Percentiles rank a stretch among this genome's conserved stretches.
Evolutionary conservation across 1,284 basidiomycete genomes (phyloP).

Genomic region (Microbotryum silenes-acaulis): DNA sequence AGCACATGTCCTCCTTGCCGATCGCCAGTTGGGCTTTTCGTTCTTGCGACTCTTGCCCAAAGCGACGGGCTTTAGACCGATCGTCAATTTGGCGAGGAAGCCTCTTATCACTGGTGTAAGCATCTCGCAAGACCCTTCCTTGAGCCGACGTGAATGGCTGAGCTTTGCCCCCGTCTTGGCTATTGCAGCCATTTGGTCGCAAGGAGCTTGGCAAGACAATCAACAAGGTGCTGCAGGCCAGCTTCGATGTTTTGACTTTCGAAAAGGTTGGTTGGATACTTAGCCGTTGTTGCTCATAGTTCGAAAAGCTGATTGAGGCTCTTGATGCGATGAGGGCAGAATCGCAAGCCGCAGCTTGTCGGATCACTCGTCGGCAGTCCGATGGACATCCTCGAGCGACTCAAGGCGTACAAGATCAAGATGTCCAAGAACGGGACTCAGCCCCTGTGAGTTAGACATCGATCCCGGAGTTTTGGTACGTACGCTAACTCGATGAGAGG

Average conservation of each 20-base stretch:
- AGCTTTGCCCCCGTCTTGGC: too few relatives aligned
- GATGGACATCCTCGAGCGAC: conserved; percentile 65
- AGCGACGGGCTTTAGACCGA: conserved; percentile 85
- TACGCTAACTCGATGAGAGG: not conserved
- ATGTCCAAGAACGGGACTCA: conserved; percentile 48
- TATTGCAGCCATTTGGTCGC: conserved; percentile 1
- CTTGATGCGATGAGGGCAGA: conserved; percentile 45
- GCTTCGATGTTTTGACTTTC: conserved; percentile 75
- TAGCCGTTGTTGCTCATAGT: too few relatives aligned
- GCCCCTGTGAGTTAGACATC: conserved; percentile 49
- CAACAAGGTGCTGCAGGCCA: conserved; percentile 73
- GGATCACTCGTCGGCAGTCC: conserved; percentile 76
- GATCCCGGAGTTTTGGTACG: conserved; percentile 1
- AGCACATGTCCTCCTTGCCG: conserved; percentile 32
- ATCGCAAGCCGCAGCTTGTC: conserved; percentile 54
- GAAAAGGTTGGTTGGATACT: conserved; percentile 56
- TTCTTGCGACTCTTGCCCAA: conserved; percentile 87
- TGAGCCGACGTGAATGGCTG: too few relatives aligned
- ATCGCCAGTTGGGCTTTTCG: conserved; percentile 68
- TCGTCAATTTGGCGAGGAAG: conserved; percentile 78
- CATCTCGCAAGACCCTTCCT: not conserved
- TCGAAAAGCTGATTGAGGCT: not conserved
- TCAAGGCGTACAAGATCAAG: conserved; percentile 62
- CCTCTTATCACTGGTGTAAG: conserved; percentile 39
- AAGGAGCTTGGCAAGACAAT: conserved; percentile 53